Evolutionary conservation across 1,139 yeast genomes (phyloP).

Genomic region (Candida tunisiensis): DNA sequence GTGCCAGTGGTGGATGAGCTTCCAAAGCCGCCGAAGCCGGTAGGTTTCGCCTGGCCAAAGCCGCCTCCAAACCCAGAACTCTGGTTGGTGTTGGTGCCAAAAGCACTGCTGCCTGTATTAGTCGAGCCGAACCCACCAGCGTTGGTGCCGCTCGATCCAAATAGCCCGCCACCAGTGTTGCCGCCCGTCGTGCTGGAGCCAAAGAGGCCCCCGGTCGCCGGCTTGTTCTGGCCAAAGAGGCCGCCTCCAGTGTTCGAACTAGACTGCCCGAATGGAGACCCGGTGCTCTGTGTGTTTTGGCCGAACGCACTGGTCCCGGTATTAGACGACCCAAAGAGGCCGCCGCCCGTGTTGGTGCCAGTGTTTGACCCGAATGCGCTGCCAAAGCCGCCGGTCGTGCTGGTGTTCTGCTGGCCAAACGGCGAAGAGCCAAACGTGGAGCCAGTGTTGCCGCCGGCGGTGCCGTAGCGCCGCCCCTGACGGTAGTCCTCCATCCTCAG

Average conservation of each 20-base stretch:
- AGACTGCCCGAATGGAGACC: constrained; percentile 5
- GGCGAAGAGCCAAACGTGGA: constrained; percentile 3
- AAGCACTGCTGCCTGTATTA: constrained; percentile 4
- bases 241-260: constrained; percentile 2
- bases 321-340: constrained; percentile 5
- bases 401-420: constrained; percentile 2
- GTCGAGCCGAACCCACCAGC: constrained; percentile 2
- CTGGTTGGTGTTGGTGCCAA: constrained; percentile 3
- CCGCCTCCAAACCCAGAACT: constrained; percentile 6
- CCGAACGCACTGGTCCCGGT: constrained; percentile 4
- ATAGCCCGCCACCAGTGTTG: constrained; percentile 4
- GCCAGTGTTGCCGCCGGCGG: constrained; percentile 12
- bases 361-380: constrained; percentile 8
- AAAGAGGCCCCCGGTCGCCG: constrained; percentile 9
- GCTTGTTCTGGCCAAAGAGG: constrained; percentile 6
- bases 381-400: constrained; percentile 3
- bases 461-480: constrained; percentile 51
- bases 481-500: constrained; percentile 79
- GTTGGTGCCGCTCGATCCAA: constrained; percentile 3
- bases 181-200: constrained; percentile 8
- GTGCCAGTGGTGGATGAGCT: constrained; percentile 1
- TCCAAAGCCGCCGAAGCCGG: neutral
- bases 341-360: constrained; percentile 5
- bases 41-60: constrained; percentile 3
- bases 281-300: constrained; percentile 2